Evolutionary conservation across 2,329 filamentous ascomycete species (phyloP).

Genomic region (Pseudonectria foliicola): DNA sequence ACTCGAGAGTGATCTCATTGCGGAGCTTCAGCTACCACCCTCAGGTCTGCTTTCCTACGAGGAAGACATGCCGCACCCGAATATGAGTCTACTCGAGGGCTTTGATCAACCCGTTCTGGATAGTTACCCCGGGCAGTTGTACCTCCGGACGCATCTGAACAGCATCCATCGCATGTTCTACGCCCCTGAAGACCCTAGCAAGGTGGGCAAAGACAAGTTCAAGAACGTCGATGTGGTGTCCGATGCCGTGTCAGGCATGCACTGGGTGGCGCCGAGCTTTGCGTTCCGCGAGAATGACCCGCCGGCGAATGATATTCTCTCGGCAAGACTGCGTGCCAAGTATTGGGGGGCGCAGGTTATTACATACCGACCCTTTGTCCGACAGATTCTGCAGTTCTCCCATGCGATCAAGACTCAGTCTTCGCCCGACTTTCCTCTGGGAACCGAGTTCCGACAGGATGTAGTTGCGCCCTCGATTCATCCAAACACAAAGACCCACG

Average conservation of each 20-base stretch:
- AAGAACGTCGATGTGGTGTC: slow-evolving; percentile 41
- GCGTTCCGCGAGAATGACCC: slow-evolving; percentile 59
- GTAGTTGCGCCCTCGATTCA: slow-evolving; percentile 32
- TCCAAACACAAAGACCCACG: slow-evolving; percentile 27
- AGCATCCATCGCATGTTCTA: slow-evolving; percentile 53
- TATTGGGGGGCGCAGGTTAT: slow-evolving; percentile 92
- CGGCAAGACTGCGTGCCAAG: slow-evolving; percentile 80
- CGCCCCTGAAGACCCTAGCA: slow-evolving; percentile 33
- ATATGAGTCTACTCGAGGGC: slow-evolving; percentile 37
- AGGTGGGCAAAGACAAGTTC: slow-evolving; percentile 31
- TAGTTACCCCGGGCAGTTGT: slow-evolving; percentile 57
- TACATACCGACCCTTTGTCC: slow-evolving; percentile 71
- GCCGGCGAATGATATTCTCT: slow-evolving; percentile 69
- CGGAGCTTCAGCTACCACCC: slow-evolving; percentile 64
- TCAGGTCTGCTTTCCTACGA: slow-evolving; percentile 56
- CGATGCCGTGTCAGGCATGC: slow-evolving; percentile 33
- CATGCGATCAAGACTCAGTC: slow-evolving; percentile 29
- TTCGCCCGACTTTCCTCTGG: slow-evolving; percentile 25
- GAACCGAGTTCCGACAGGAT: slow-evolving; percentile 30
- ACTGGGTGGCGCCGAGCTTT: slow-evolving; percentile 44
- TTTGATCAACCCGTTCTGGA: slow-evolving; percentile 44
- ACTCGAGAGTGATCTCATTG: slow-evolving; percentile 88
- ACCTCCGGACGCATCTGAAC: slow-evolving; percentile 58
- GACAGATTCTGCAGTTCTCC: slow-evolving; percentile 47
- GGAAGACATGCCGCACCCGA: slow-evolving; percentile 60